A percentile compares a stretch with the other conserved stretches of the same genome.
Conservation (phyloP, 441 rosid genomes). For the Isatis lusitanica region DNA sequence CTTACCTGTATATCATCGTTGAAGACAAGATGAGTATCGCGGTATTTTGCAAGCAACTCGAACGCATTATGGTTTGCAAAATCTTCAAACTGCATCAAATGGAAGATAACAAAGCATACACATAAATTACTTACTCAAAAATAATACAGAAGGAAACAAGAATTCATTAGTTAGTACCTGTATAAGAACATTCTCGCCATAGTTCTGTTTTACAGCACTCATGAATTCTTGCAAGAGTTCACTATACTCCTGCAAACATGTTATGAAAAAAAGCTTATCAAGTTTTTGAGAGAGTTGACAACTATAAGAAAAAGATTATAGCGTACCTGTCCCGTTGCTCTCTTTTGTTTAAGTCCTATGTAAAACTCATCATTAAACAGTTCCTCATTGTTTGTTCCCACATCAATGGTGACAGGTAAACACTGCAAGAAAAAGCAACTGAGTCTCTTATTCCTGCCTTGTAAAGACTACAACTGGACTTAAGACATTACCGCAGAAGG, state of each 20-base stretch:
- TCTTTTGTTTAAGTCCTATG: slow-evolving; percentile 69
- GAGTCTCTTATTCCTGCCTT: background rate
- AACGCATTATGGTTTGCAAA: slow-evolving; percentile 92
- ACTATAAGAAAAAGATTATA: background rate
- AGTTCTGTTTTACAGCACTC: slow-evolving; percentile 78
- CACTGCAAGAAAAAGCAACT: slow-evolving; percentile 46
- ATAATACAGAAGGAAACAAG: background rate
- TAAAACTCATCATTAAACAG: slow-evolving; percentile 85
- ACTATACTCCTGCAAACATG: slow-evolving; percentile 45
- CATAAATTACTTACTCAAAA: background rate
- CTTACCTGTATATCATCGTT: slow-evolving; percentile 86
- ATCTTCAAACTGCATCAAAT: slow-evolving; percentile 72
- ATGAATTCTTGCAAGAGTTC: slow-evolving; percentile 77
- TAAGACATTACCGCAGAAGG: slow-evolving; percentile 64
- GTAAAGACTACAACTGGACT: background rate
- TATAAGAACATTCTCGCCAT: slow-evolving; percentile 77
- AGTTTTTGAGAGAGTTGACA: background rate
- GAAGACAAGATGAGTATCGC: slow-evolving; percentile 74
- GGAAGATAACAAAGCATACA: background rate
- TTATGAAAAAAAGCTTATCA: background rate
- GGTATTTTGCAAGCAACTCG: slow-evolving; percentile 64
- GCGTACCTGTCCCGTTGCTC: slow-evolving; percentile 78
- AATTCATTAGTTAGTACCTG: slow-evolving; percentile 42
- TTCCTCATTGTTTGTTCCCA: slow-evolving; percentile 83
- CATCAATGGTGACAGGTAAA: slow-evolving; percentile 89